Evolutionary conservation across 2,329 filamentous ascomycete species (phyloP).

Genomic region (Teratosphaeria gauchensis): DNA sequence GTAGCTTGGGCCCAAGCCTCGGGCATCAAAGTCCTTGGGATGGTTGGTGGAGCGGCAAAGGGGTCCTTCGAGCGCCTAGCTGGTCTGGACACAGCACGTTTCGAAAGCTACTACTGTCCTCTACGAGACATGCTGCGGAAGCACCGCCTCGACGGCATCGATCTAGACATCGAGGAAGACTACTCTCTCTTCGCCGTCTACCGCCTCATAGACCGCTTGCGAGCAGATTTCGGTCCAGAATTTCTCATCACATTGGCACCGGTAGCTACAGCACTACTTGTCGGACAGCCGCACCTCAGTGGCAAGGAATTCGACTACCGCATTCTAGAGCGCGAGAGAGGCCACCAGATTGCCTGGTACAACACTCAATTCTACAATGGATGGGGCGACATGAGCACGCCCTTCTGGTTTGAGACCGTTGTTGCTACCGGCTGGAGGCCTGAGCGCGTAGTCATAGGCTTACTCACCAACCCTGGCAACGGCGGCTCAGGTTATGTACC

Average conservation of each 20-base stretch:
- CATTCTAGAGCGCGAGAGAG: slow-evolving; percentile 58
- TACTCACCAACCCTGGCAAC: slow-evolving; percentile 70
- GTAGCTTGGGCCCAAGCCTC: slow-evolving; percentile 58
- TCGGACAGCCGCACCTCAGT: slow-evolving; percentile 52
- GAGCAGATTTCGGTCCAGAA: slow-evolving; percentile 53
- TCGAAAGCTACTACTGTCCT: slow-evolving; percentile 65
- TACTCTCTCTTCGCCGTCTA: slow-evolving; percentile 58
- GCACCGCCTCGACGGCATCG: slow-evolving; percentile 57
- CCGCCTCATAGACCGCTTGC: slow-evolving; percentile 39
- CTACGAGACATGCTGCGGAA: slow-evolving; percentile 55
- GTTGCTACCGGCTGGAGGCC: slow-evolving; percentile 60
- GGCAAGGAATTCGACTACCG: slow-evolving; percentile 64
- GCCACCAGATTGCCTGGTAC: slow-evolving; percentile 67
- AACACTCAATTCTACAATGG: slow-evolving; percentile 92
- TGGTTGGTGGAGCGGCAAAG: slow-evolving; percentile 76
- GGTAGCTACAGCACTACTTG: slow-evolving; percentile 64
- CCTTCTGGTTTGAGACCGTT: slow-evolving; percentile 43
- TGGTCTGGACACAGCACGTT: slow-evolving; percentile 50
- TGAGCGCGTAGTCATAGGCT: slow-evolving; percentile 65
- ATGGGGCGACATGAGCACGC: slow-evolving; percentile 59
- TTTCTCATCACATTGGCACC: slow-evolving; percentile 78
- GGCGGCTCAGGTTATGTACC: slow-evolving; percentile 53
- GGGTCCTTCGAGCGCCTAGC: slow-evolving; percentile 57
- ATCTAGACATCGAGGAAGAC: slow-evolving; percentile 71
- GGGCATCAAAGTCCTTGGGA: slow-evolving; percentile 71